A percentile compares a stretch with the other conserved stretches of the same genome.
Conservation (phyloP, 192 early-diverging fungal genomes). For the Coemansia sp. region DNA sequence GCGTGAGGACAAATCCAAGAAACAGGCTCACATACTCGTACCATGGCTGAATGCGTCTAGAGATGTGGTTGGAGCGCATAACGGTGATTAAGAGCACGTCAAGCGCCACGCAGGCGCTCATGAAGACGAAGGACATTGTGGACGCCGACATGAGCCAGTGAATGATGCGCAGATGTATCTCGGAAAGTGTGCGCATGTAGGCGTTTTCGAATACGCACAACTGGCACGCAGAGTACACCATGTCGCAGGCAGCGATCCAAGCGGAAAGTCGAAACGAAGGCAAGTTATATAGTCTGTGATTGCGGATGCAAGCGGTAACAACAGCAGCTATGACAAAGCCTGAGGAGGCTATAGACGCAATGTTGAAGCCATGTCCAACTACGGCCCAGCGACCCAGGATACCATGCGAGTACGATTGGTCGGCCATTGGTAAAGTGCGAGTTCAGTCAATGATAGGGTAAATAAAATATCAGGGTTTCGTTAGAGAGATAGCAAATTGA, state of each 20-base stretch:
- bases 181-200: slow-evolving; percentile 33
- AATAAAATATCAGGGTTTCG: background rate
- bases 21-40: slow-evolving; percentile 35
- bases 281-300: background rate
- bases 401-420: slow-evolving; percentile 26
- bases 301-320: slow-evolving; percentile 11
- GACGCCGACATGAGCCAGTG: slow-evolving; percentile 51
- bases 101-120: slow-evolving; percentile 34
- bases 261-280: slow-evolving; percentile 38
- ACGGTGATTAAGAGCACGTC: slow-evolving; percentile 17
- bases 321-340: slow-evolving; percentile 30
- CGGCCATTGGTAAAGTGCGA: slow-evolving; percentile 1
- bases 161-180: slow-evolving; percentile 37
- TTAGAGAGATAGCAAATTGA: background rate
- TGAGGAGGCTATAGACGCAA: slow-evolving; percentile 37
- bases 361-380: slow-evolving; percentile 42
- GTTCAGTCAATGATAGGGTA: background rate
- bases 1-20: slow-evolving; percentile 39
- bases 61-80: slow-evolving; percentile 3
- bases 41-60: slow-evolving; percentile 27
- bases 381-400: slow-evolving; percentile 49
- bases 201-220: slow-evolving; percentile 43
- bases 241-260: slow-evolving; percentile 40
- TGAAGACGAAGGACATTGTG: slow-evolving; percentile 32
- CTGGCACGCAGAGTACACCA: slow-evolving; percentile 42